Evolutionary conservation across 331 rosid species (phyloP), one percentile per base, ranked within the genome.

Genomic region (Prunus yedoensis): DNA sequence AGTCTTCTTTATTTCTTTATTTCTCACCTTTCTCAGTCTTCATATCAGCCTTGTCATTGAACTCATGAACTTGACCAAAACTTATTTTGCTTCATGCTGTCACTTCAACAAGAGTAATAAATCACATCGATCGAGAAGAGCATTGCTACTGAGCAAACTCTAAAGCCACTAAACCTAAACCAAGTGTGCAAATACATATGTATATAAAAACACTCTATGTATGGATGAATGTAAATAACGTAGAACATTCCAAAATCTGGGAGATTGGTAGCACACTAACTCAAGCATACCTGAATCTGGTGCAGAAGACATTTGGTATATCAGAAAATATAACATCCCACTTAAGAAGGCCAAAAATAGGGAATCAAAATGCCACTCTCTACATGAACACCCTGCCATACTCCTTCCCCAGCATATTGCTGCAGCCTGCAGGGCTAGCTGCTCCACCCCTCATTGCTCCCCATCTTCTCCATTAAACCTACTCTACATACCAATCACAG

Each of bases 401-500:
- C 96, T 71, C 90, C 92, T 66, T 82, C 94, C 73, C 83, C 87
- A 23, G 92, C 89, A 80, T 92, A 92, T 74, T 90, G 87, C 75
- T 94, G 85, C 68, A 92, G 85, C 59, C 75, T 94, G 85, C 68
- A 90, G 85, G 62, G 95, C 91, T 81, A 92, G 93, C 82, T 92
- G 83, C 87, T 94, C 97, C 46, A 94, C 97, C 64, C 97, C 89
- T 58, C 97, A 94, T 71, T 92, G 97, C 66, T 83, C 87, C 59
- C 96, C 99, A 79, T 89, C 88, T 83, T 94, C 97, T 77, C 89
- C 91, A 87, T 92, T 89, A 85, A 87, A 94, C 81, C 97, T 92
- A 83, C 84, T 90, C 86, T 91, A 90, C 65, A 56, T 82, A 66
- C 99, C 97, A 54, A 76, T 77, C 54, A 79, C 89, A 68, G 85